A percentile compares a stretch with the other conserved stretches of the same genome.
phyloP scores from a whole-genome alignment of 441 rosid genomes.

The Populus hybrid region DNA sequence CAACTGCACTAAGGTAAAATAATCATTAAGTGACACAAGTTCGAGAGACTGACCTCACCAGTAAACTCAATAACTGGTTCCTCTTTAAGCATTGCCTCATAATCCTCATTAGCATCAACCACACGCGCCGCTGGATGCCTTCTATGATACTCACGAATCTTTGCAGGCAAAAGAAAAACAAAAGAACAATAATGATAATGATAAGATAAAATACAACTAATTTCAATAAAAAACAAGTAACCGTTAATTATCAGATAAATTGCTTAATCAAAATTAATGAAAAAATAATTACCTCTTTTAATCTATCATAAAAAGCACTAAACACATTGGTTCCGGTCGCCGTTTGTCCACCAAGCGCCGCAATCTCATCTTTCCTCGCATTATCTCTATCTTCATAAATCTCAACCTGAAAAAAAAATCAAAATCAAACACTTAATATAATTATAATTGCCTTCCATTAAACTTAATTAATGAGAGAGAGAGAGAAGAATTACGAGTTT shows the following conservation, averaged over 20 bases:
- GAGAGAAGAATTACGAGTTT: conserved; percentile 48
- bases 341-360: conserved; percentile 90
- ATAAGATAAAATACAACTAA: neutral
- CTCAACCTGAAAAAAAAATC: conserved; percentile 49
- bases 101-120: conserved; percentile 67
- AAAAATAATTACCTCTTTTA: conserved; percentile 63
- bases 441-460: neutral
- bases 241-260: neutral
- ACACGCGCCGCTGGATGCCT: conserved; percentile 82
- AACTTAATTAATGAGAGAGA: neutral
- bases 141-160: conserved; percentile 96
- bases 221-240: neutral
- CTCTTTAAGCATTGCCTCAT: conserved; percentile 72
- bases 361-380: conserved; percentile 93
- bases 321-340: conserved; percentile 72
- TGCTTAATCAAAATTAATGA: neutral
- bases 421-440: neutral
- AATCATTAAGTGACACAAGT: neutral
- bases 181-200: neutral
- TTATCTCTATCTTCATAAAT: conserved; percentile 80
- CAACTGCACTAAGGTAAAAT: neutral
- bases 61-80: conserved; percentile 82
- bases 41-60: conserved; percentile 62
- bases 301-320: conserved; percentile 84
- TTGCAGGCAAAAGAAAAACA: conserved; percentile 5